These are phyloP conservation scores for Scheffersomyces parashehatae DNA, from an alignment of 1,139 yeast species.

Conservation along the genomic window DNA sequence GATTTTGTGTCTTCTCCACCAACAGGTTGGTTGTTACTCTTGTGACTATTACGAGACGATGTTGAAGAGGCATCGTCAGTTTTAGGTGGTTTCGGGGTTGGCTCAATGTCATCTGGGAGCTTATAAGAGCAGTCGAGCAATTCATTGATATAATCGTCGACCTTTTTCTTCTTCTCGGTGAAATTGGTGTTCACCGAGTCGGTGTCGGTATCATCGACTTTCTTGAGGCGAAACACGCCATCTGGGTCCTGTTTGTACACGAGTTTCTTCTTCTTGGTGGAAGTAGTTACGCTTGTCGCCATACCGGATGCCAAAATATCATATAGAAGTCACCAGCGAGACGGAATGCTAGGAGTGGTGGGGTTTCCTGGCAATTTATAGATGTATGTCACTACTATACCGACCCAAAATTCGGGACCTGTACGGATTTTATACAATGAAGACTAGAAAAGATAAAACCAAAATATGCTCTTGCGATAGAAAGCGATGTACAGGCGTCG, in stretches of 20 bases:
- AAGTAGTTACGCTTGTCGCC: slow-evolving; percentile 13
- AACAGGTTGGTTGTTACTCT: background rate
- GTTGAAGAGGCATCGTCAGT: too few species aligned
- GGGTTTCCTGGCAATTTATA: too few species aligned
- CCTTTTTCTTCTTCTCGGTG: slow-evolving; percentile 7
- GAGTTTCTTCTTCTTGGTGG: slow-evolving; percentile 25
- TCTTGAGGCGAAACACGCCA: slow-evolving; percentile 43
- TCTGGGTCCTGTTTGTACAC: slow-evolving; percentile 44
- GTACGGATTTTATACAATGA: too few species aligned
- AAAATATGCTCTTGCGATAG: too few species aligned
- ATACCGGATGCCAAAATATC: slow-evolving; percentile 1
- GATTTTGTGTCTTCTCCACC: too few species aligned
- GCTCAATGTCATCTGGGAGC: slow-evolving; percentile 2
- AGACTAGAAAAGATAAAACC: too few species aligned
- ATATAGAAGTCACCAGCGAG: too few species aligned
- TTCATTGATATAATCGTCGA: slow-evolving; percentile 30
- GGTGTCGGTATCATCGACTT: slow-evolving; percentile 16
- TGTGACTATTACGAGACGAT: background rate
- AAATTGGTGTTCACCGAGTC: slow-evolving; percentile 1
- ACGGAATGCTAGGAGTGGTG: too few species aligned
- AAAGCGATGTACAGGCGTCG: too few species aligned
- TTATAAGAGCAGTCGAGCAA: slow-evolving; percentile 15
- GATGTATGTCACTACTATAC: too few species aligned
- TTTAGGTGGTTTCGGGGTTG: background rate
- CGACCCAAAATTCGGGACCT: too few species aligned